Evolutionary conservation across 371 early-diverging fungal species (phyloP), one percentile per base, ranked within the genome.

Genomic region (Actinomortierella ambigua): DNA sequence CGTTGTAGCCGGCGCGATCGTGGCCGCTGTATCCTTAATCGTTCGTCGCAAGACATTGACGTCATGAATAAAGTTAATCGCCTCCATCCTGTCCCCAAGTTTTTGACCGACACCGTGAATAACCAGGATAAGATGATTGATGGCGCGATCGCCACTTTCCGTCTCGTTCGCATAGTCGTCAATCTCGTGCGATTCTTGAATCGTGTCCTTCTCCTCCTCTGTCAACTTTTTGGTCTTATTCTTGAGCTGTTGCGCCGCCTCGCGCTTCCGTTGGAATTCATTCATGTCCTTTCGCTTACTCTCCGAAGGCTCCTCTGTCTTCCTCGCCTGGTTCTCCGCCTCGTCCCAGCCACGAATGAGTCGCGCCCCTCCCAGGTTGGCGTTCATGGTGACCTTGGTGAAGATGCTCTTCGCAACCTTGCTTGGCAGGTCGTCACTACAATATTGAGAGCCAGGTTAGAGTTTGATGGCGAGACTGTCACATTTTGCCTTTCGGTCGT

Each of bases 51-150:
- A 77, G 5, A 83, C 70, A 61, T 87, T 85, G 27, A 91, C 91
- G 58, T 93, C 93, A 60, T 91, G 85, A 13, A 91, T 86, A 75
- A 92, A 91, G 53, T 85, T 89, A 55, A 88, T 87, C 53, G 60
- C 88, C 49, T 87, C 93, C 50, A 88, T 79, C 40, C 86, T 61
- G 58, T 93, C 93, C 26, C 90, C 85, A 57, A 94, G 81, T 54
- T 92, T 90, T 61, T 93, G 93, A 17, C 94, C 94, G 50, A 92
- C 88, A 5, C 93, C 94, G 65, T 93, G 93, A 61, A 93, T 85
- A 9, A 90, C 93, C 55, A 93, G 81, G 17, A 93, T 76, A 9
- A 93, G 58, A 70, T 93, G 94, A 52, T 91, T 86, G 54, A 93
- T 88, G 20, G 79, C 78, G 34, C 92, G 76, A 23, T 86, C 82